Base-by-base conservation (phyloP, 495 filamentous ascomycete species). In the Usnea hakonensis region DNA sequence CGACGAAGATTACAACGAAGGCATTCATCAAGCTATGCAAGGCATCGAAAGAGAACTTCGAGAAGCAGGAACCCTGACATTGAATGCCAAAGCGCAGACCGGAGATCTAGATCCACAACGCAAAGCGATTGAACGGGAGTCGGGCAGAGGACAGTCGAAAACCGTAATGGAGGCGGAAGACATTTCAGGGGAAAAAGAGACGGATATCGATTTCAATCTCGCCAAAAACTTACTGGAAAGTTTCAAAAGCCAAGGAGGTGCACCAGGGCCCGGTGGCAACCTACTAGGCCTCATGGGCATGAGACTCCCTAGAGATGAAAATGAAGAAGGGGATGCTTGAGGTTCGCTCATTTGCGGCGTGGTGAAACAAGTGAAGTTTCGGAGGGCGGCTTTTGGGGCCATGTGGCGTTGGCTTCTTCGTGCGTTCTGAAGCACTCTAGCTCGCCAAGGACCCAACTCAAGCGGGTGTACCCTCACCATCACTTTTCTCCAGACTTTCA, bases 221-320 rank as follows among this genome's bases (percentile, higher is more conserved):
- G 92, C 89, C 40, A 90, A 90, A 70, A 97, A 96, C 69, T 73
- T 97, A 28, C 76, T 97, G n/a, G 89, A 96, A 74, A 90, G 87
- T 69, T 90, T 97, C 69, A 94, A 95, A 66, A 85, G 86, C 33
- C 92, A 97, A 70, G 90, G 77, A 7, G 93, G 93, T 41, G 81
- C 87, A 74, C 77, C 91, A 16, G 93, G 93, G 0, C 93, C 93
- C 2, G 87, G 86, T 5, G 87, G 92, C 16, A 97, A 95, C 71
- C 72, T 97, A 61, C 78, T 97, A 65, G 86, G 85, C 5, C 81
- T 91, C 78, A 86, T 96, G 90, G 89, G 90, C 33, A 76, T 96
- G 65, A 76, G 23, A 37, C 32, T 64, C 10, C 62, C 62, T 35
- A 56, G 62, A 43, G 62, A 64, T 38, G 62, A 64, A 53, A 38